Evolutionary conservation across 1,284 basidiomycete species (phyloP).

Genomic region (Lentinula novae-zelandiae): DNA sequence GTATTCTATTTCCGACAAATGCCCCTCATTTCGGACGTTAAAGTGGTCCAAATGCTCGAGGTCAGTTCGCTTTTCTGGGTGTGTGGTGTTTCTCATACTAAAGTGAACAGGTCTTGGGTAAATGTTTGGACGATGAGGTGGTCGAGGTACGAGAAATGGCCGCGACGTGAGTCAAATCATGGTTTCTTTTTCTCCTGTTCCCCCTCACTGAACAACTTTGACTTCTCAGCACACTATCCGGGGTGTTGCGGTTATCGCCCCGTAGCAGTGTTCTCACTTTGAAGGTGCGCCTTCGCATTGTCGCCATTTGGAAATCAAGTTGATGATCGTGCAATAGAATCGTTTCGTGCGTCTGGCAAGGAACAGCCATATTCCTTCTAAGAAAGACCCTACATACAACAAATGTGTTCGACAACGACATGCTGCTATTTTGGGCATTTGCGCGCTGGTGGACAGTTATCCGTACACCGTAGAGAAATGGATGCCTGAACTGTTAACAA

Average conservation of each 20-base stretch:
- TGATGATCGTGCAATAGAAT: slow-evolving; percentile 34
- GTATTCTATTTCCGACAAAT: slow-evolving; percentile 76
- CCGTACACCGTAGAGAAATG: slow-evolving; percentile 85
- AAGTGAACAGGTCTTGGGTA: slow-evolving; percentile 51
- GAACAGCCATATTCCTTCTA: slow-evolving; percentile 53
- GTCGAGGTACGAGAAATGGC: slow-evolving; percentile 77
- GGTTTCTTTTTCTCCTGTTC: neutral
- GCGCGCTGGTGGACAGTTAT: slow-evolving; percentile 77
- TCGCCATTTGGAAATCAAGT: neutral
- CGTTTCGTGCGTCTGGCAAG: slow-evolving; percentile 68
- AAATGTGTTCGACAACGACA: slow-evolving; percentile 68
- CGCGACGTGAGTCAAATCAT: slow-evolving; percentile 45
- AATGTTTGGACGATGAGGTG: slow-evolving; percentile 70
- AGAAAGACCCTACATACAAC: slow-evolving; percentile 56
- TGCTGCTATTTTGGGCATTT: slow-evolving; percentile 76
- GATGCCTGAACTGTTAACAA: slow-evolving; percentile 75
- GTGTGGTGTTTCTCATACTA: slow-evolving; percentile 7
- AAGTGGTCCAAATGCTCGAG: slow-evolving; percentile 67
- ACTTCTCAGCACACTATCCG: slow-evolving; percentile 62
- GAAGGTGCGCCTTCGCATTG: slow-evolving; percentile 37
- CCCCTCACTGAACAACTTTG: neutral
- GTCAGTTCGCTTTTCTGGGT: slow-evolving; percentile 26
- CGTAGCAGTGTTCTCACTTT: slow-evolving; percentile 69
- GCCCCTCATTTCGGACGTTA: slow-evolving; percentile 57
- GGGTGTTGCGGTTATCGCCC: slow-evolving; percentile 78